A percentile compares a stretch with the other conserved stretches of the same genome.
Conservation (phyloP, 164 flowering plant genomes). For the Chloranthus sessilifolius region DNA sequence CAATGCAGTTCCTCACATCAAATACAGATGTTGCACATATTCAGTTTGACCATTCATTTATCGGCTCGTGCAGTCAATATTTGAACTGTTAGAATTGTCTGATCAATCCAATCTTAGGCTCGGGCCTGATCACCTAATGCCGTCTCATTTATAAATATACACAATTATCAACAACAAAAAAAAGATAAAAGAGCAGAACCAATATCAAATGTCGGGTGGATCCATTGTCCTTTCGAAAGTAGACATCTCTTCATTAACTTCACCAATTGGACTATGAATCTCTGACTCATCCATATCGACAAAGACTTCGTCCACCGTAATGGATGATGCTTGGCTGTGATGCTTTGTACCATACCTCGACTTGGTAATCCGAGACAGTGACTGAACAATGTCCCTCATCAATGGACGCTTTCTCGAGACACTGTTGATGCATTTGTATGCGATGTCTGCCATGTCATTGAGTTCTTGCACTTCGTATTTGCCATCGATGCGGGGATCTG, state of each 20-base stretch:
- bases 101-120: too few relatives aligned
- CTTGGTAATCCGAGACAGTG: conserved; percentile 45
- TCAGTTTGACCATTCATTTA: too few relatives aligned
- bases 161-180: conserved; percentile 4
- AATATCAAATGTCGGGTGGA: conserved; percentile 30
- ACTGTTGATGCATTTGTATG: conserved; percentile 65
- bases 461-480: conserved; percentile 56
- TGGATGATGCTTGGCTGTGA: conserved; percentile 32
- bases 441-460: conserved; percentile 61
- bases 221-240: conserved; percentile 54
- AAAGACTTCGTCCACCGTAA: conserved; percentile 33
- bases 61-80: too few relatives aligned
- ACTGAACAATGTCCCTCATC: conserved; percentile 79
- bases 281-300: conserved; percentile 48
- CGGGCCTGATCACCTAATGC: too few relatives aligned
- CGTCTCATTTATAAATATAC: too few relatives aligned
- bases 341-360: conserved; percentile 37
- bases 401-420: conserved; percentile 59
- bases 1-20: too few relatives aligned
- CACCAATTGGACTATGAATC: too few relatives aligned
- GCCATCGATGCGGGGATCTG: conserved; percentile 64
- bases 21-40: too few relatives aligned
- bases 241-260: too few relatives aligned
- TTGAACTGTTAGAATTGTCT: too few relatives aligned
- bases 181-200: neutral